These are phyloP conservation scores for Atkinsonella texensis DNA, from an alignment of 2,329 filamentous ascomycete genomes.

Conservation along the genomic window DNA sequence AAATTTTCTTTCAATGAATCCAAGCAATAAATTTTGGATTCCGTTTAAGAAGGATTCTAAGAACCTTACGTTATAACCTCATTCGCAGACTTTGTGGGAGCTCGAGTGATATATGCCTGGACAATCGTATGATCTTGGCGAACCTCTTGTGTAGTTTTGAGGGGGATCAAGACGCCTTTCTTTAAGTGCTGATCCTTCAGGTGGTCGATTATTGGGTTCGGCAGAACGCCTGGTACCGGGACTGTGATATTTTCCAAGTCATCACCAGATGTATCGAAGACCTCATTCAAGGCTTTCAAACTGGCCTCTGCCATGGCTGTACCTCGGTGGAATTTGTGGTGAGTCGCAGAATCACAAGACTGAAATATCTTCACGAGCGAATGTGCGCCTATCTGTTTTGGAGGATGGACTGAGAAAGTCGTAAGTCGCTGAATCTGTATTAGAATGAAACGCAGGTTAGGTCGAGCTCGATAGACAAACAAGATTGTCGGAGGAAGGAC, in stretches of 20 bases:
- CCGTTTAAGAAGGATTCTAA: not conserved
- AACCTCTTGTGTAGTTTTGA: slow-evolving; percentile 54
- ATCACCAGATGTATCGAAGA: not conserved
- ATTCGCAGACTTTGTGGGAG: slow-evolving; percentile 61
- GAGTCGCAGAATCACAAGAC: too few species aligned
- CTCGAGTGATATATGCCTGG: slow-evolving; percentile 57
- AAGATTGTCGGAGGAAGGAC: too few species aligned
- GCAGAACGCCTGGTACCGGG: slow-evolving; percentile 10
- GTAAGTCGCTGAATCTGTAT: too few species aligned
- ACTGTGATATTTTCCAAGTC: not conserved
- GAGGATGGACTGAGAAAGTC: too few species aligned
- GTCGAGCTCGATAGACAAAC: too few species aligned
- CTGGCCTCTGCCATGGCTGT: slow-evolving; percentile 4
- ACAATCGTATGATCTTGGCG: slow-evolving; percentile 46
- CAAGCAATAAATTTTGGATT: not conserved
- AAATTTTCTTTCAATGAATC: not conserved
- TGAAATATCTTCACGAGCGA: too few species aligned
- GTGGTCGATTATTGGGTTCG: slow-evolving; percentile 27
- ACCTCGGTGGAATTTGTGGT: not conserved
- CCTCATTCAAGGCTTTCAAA: not conserved
- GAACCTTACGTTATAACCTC: slow-evolving; percentile 54
- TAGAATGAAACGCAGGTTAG: too few species aligned
- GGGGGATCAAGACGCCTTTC: slow-evolving; percentile 42
- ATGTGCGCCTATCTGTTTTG: too few species aligned
- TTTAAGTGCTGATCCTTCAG: slow-evolving; percentile 24